phyloP scores from a whole-genome alignment of 2,329 filamentous ascomycete species.

The Fusarium poae region DNA sequence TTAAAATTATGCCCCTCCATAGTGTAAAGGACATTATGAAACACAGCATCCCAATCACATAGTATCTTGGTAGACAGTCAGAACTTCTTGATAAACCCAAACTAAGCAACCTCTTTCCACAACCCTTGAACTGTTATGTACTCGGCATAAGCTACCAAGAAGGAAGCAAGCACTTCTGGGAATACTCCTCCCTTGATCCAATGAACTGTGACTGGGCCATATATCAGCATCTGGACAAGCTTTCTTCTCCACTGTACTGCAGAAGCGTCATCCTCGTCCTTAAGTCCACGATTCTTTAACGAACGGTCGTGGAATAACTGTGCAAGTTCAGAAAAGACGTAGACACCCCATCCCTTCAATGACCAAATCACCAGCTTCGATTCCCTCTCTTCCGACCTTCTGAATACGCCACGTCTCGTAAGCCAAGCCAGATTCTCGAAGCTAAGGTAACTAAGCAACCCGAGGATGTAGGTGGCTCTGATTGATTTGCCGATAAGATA shows the following conservation, averaged over 20 bases:
- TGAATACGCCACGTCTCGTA: conserved; percentile 10
- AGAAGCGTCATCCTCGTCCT: neutral
- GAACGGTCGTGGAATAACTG: conserved; percentile 18
- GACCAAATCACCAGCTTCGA: conserved; percentile 29
- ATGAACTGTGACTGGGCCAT: conserved; percentile 25
- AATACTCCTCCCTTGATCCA: conserved; percentile 26
- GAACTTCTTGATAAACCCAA: neutral
- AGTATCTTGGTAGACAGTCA: no score
- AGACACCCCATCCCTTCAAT: conserved; percentile 19
- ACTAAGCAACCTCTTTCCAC: conserved; percentile 22
- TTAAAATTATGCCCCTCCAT: neutral
- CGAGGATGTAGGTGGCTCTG: conserved; percentile 11
- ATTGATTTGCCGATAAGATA: neutral
- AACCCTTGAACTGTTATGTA: conserved; percentile 24
- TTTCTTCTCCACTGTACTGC: conserved; percentile 20
- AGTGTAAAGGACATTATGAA: neutral
- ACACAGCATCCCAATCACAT: neutral
- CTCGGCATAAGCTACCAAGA: conserved; percentile 30
- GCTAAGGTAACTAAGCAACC: conserved; percentile 18
- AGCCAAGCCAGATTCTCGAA: conserved; percentile 30
- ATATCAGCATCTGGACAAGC: conserved; percentile 21
- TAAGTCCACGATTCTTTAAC: neutral
- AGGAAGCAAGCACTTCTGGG: conserved; percentile 20
- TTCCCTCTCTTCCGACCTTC: conserved; percentile 16
- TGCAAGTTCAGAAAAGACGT: conserved; percentile 23